Base-by-base conservation (phyloP, 2,329 filamentous ascomycete genomes). In the Neonectria punicea region DNA sequence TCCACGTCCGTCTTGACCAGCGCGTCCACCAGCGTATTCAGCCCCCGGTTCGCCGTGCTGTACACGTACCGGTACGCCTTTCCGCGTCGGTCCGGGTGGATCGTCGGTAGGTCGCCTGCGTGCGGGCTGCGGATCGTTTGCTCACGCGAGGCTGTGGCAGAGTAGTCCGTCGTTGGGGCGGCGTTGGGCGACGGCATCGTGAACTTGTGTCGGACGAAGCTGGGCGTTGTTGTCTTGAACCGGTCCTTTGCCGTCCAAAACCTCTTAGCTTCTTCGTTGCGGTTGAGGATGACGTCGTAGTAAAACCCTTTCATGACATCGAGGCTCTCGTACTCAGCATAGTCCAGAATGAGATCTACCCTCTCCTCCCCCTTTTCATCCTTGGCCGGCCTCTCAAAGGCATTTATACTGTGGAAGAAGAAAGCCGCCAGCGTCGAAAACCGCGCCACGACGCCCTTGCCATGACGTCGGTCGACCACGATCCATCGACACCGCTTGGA, bases 391-490 rank as follows among this genome's bases (percentile, higher is more conserved):
- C 92, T 86, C 72, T 95, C 92, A 75, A 90, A 96, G 0, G 92
- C 87, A 70, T 97, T 97, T 74, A 93, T 82, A 0, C 87, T 88
- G 78, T 97, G 93, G 77, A 97, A 97, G 78, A 89, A 90, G 81
- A 94, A 97, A 51, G 89, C 89, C 0, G 91, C 86, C 0, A 87
- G 84, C 16, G 87, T 90, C 18, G 90, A 85, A 72, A 92, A 94
- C 2, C 84, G 87, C 8, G 88, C 90, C 0, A 96, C 84, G 0
- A 96, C 80, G 0, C 93, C 92, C 53, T 83, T 83, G 4, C 83
- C 85, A 2, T 82, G 78, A 4, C 75, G 82, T 1, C 93, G 87
- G 75, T 96, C 92, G 18, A 97, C 78, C 0, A 97, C 87, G 67
- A 92, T 88, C 93, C 93, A 97, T 30, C 79, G 86, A 41, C 88